Percentiles rank a stretch among this genome's conserved stretches.
phyloP scores from a whole-genome alignment of 306 rosid genomes.

The Canavalia gladiata region DNA sequence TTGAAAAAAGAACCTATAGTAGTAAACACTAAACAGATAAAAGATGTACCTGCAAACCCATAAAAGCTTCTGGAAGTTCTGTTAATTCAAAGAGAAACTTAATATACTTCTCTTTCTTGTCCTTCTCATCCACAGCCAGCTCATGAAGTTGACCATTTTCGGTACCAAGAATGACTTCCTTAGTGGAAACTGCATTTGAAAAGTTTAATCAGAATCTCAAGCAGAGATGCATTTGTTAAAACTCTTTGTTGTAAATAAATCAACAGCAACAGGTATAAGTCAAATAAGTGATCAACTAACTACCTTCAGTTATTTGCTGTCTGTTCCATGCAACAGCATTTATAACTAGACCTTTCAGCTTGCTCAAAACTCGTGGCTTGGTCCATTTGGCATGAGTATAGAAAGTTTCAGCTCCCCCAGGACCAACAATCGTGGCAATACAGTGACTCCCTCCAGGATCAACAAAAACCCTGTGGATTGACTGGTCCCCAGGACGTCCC shows the following conservation, averaged over 20 bases:
- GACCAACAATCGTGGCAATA: conserved; percentile 81
- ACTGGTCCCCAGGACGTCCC: conserved; percentile 94
- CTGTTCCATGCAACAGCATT: conserved; percentile 95
- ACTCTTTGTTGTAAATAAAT: conserved; percentile 16
- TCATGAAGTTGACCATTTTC: conserved; percentile 90
- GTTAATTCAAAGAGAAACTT: conserved; percentile 73
- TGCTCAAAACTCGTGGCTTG: conserved; percentile 85
- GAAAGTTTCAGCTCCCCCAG: conserved; percentile 87
- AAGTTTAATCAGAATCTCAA: conserved; percentile 43
- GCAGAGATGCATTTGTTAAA: conserved; percentile 31
- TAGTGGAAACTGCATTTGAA: conserved; percentile 75
- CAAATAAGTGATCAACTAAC: conserved; percentile 23
- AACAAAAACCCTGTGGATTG: conserved; percentile 93
- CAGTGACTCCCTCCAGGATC: conserved; percentile 99
- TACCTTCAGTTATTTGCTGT: conserved; percentile 95
- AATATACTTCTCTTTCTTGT: conserved; percentile 91
- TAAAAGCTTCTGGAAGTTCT: conserved; percentile 88
- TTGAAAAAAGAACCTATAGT: conserved; percentile 38
- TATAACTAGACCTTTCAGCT: conserved; percentile 86
- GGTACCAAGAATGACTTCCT: conserved; percentile 91
- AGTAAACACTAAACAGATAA: conserved; percentile 20
- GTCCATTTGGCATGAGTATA: conserved; percentile 94
- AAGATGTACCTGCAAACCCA: conserved; percentile 79
- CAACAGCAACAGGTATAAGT: conserved; percentile 26
- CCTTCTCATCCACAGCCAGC: conserved; percentile 93